These are phyloP conservation scores for Saprolegnia parasitica DNA, from an alignment of 352 stramenopile species.

Conservation along the genomic window DNA sequence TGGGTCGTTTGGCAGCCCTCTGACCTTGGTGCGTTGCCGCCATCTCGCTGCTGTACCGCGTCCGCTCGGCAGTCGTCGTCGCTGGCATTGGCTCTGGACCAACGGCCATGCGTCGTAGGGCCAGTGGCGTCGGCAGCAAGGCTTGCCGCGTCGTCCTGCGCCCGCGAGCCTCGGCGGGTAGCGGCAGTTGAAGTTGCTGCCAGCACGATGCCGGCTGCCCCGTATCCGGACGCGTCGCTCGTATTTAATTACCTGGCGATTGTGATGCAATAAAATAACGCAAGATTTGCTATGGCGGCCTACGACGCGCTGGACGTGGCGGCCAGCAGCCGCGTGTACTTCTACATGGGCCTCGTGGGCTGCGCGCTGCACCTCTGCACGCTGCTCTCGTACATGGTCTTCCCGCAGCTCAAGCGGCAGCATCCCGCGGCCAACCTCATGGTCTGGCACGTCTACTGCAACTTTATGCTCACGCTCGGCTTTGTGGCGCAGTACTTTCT, in stretches of 20 bases:
- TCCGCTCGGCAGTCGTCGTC: too few species aligned
- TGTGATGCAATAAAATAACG: background rate
- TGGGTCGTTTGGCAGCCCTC: too few species aligned
- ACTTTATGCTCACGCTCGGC: slow-evolving; percentile 51
- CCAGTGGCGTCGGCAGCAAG: too few species aligned
- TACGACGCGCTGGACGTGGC: slow-evolving; percentile 58
- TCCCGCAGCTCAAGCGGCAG: slow-evolving; percentile 73
- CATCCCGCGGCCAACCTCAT: slow-evolving; percentile 71
- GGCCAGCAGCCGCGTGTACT: slow-evolving; percentile 50
- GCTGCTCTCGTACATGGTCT: slow-evolving; percentile 61
- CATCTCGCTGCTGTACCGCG: too few species aligned
- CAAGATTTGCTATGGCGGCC: slow-evolving; percentile 24
- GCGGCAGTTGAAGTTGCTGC: too few species aligned
- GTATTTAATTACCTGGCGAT: background rate
- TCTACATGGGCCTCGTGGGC: slow-evolving; percentile 57
- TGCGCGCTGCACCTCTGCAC: slow-evolving; percentile 56
- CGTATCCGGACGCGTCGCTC: too few species aligned
- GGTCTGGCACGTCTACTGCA: slow-evolving; percentile 70
- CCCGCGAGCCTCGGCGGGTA: too few species aligned
- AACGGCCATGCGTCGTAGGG: too few species aligned
- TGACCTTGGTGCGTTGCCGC: too few species aligned
- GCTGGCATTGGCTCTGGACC: too few species aligned
- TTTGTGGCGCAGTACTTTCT: slow-evolving; percentile 55
- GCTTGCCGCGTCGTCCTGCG: too few species aligned
- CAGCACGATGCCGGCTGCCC: too few species aligned